Conservation (phyloP, 2,329 filamentous ascomycete species). For the Talaromyces sp. region DNA sequence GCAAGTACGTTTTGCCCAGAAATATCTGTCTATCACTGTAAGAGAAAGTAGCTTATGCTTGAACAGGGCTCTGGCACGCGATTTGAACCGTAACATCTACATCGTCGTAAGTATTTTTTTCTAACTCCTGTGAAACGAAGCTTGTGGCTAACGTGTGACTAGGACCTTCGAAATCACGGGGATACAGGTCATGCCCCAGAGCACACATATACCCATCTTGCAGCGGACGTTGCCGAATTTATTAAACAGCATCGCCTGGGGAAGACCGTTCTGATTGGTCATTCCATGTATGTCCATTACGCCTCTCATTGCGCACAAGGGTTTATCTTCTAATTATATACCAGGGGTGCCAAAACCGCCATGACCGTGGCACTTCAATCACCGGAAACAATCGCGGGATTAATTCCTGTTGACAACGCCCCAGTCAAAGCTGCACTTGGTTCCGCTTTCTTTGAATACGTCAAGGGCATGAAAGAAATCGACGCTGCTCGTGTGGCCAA, state of each 20-base stretch:
- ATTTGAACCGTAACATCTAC: conserved; percentile 75
- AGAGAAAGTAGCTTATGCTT: not conserved
- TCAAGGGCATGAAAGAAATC: conserved; percentile 78
- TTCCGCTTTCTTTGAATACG: conserved; percentile 71
- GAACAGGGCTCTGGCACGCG: conserved; percentile 68
- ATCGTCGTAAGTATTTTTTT: conserved; percentile 56
- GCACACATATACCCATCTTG: conserved; percentile 80
- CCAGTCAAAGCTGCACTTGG: conserved; percentile 74
- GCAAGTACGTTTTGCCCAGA: conserved; percentile 63
- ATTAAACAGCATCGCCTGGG: conserved; percentile 66
- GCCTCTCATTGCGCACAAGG: not conserved
- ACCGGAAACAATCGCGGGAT: conserved; percentile 61
- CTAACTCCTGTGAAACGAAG: not conserved
- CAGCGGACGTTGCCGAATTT: conserved; percentile 76
- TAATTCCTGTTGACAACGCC: conserved; percentile 88
- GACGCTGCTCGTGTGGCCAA: conserved; percentile 63
- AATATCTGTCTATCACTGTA: not conserved
- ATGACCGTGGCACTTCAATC: conserved; percentile 77
- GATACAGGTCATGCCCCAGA: conserved; percentile 71
- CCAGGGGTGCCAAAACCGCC: conserved; percentile 81
- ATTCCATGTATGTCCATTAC: conserved; percentile 68
- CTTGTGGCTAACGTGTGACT: not conserved
- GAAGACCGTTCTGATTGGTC: conserved; percentile 74
- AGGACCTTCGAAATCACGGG: conserved; percentile 92
- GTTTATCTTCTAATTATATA: not conserved